Evolutionary conservation across 805 yeast species (phyloP), one percentile per base, ranked within the genome.

Genomic region (Candida awuae): DNA sequence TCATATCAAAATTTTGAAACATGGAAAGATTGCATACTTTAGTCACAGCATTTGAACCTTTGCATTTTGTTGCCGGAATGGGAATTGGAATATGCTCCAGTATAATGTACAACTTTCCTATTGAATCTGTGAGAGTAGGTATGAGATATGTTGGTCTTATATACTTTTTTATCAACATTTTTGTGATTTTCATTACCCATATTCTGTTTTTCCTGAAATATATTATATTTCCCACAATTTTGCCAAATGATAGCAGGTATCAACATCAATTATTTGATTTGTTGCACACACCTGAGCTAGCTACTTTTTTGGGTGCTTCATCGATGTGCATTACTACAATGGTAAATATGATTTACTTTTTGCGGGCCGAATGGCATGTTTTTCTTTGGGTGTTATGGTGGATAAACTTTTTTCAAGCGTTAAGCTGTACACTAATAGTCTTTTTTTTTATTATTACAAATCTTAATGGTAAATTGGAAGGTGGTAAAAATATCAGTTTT

Each of bases 311-410:
- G 62, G 95, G 95, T 6, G 78, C 90, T 45, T 70, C 73, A 41
- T 79, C 85, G 14, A 87, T 87, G 95, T 95, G 87, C 1, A 67
- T 68, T 46, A 69, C 75, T 9, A 77, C 94, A 2, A 57, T 86
- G 44, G 64, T 80, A 22, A 79, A 75, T 53, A 73, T 71, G 61
- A 57, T 80, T 20, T 67, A 67, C 44, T 56, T 54, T 26, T 45
- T 81, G 20, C 47, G 45, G 32, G 53, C 56, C 1, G 48, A 55
- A 21, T 65, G 81, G 69, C 61, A 69, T 30, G 61, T 73, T 5
- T 68, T 73, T 13, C 55, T 70, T 2, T 84, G 75, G 57, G 72
- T 66, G 1, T 59, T 86, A 19, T 87, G 94, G 94, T 80, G 90
- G 85, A 63, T 84, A 17, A 74, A 75, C 35, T 70, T 75, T 18